Evolutionary conservation across 2,329 filamentous ascomycete species (phyloP).

Genomic region (Thielaviopsis populi): DNA sequence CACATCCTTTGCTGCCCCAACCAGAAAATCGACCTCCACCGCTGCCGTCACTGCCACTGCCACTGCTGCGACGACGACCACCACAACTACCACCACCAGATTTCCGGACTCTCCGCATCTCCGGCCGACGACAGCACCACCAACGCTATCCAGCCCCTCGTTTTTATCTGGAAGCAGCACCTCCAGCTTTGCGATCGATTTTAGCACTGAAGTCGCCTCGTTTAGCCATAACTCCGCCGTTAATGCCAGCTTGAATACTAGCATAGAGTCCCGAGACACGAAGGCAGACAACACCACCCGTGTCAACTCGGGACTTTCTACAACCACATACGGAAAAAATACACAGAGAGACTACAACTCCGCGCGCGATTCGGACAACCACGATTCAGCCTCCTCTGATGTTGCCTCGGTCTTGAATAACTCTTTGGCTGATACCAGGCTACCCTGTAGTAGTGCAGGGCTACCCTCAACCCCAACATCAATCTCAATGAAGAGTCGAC

Average conservation of each 20-base stretch:
- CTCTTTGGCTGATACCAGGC: conserved; percentile 1
- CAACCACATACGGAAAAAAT: not conserved
- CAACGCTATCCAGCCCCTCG: conserved; percentile 17
- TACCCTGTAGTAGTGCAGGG: conserved; percentile 5
- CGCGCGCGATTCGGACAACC: conserved; percentile 5
- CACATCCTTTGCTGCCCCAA: not conserved
- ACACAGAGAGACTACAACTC: not conserved
- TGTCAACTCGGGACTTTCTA: not conserved
- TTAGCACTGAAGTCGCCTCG: conserved; percentile 37
- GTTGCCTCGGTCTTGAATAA: conserved; percentile 7
- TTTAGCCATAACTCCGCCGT: conserved; percentile 37
- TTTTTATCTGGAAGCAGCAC: conserved; percentile 13
- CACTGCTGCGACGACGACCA: not conserved
- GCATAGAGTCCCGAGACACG: not conserved
- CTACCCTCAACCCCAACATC: conserved; percentile 14
- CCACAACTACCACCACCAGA: not conserved
- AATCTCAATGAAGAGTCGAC: conserved; percentile 21
- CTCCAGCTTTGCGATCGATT: conserved; percentile 17
- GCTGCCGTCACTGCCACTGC: not conserved
- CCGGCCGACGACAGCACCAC: conserved; percentile 13
- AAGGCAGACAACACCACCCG: not conserved
- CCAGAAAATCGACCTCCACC: not conserved
- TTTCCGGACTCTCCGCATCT: conserved; percentile 2
- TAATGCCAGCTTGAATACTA: conserved; percentile 29
- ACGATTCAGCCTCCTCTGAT: conserved; percentile 7